phyloP scores from a whole-genome alignment of 371 early-diverging fungal species.

The Rhizopus stolonifer region DNA sequence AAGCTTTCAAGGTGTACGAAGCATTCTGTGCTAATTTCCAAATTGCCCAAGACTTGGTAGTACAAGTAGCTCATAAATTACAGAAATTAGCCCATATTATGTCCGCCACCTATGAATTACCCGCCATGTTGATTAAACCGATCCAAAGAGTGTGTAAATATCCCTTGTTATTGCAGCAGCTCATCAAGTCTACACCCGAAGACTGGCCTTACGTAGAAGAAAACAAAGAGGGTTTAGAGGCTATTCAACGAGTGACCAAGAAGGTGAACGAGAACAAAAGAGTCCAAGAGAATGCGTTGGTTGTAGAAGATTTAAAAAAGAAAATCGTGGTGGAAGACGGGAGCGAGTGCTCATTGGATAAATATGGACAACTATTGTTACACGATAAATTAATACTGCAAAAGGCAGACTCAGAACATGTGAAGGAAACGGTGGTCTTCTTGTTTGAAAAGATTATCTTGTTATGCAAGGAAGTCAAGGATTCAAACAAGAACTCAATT shows the following conservation, averaged over 20 bases:
- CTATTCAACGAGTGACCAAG: constrained; percentile 85
- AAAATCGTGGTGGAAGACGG: constrained; percentile 50
- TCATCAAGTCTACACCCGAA: constrained; percentile 76
- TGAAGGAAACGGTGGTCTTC: constrained; percentile 72
- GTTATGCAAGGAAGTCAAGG: constrained; percentile 61
- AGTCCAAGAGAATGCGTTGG: constrained; percentile 75
- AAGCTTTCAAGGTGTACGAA: constrained; percentile 79
- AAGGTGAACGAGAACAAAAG: constrained; percentile 90
- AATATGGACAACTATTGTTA: constrained; percentile 83
- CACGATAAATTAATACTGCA: constrained; percentile 82
- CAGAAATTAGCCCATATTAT: constrained; percentile 64
- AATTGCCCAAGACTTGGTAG: constrained; percentile 62
- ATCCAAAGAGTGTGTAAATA: constrained; percentile 97
- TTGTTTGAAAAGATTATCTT: constrained; percentile 87
- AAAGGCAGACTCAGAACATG: constrained; percentile 67
- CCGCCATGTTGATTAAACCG: constrained; percentile 92
- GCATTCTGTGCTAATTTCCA: constrained; percentile 92
- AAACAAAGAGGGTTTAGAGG: constrained; percentile 71
- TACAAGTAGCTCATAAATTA: constrained; percentile 46
- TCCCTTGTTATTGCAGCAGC: constrained; percentile 83
- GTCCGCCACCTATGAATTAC: constrained; percentile 84
- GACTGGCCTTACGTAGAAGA: constrained; percentile 74
- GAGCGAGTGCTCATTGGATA: constrained; percentile 24
- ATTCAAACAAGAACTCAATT: constrained; percentile 42
- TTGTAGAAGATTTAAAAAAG: constrained; percentile 74